phyloP scores from a whole-genome alignment of 352 stramenopile species.

The Pythium guiyangense region DNA sequence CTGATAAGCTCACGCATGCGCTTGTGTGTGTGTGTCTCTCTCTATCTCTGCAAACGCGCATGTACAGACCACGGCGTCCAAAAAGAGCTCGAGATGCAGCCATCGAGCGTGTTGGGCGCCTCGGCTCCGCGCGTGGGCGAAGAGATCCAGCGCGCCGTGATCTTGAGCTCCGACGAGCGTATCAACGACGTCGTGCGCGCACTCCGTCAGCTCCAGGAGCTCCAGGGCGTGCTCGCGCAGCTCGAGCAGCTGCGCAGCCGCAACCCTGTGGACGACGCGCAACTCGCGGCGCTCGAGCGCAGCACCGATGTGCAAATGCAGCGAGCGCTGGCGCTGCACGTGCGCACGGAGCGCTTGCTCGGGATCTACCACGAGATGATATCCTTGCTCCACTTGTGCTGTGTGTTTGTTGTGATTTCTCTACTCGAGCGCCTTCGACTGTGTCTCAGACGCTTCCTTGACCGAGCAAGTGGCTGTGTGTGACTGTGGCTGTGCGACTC shows the following conservation, averaged over 20 bases:
- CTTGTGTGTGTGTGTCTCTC: neutral
- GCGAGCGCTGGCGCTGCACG: slow-evolving; percentile 39
- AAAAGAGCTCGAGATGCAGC: slow-evolving; percentile 31
- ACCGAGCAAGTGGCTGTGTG: neutral
- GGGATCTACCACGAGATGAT: slow-evolving; percentile 61
- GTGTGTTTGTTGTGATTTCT: neutral
- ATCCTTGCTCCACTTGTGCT: slow-evolving; percentile 17
- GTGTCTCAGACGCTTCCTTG: slow-evolving; percentile 5
- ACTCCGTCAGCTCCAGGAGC: slow-evolving; percentile 42
- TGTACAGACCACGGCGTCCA: slow-evolving; percentile 30
- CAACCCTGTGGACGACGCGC: slow-evolving; percentile 11
- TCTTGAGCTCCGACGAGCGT: slow-evolving; percentile 49
- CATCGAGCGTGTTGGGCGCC: slow-evolving; percentile 18
- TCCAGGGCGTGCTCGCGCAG: slow-evolving; percentile 36
- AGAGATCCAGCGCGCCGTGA: slow-evolving; percentile 56
- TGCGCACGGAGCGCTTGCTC: slow-evolving; percentile 45
- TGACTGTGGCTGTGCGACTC: neutral
- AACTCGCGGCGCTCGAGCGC: slow-evolving; percentile 29
- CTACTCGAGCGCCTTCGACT: neutral
- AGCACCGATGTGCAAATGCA: slow-evolving; percentile 30
- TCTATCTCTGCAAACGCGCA: no score
- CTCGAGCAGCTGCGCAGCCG: slow-evolving; percentile 30
- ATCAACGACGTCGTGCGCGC: slow-evolving; percentile 29
- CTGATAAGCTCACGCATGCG: neutral
- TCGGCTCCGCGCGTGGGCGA: slow-evolving; percentile 21